Evolutionary conservation across 139 green algal species (phyloP).

Genomic region (Coelastrella sp.): DNA sequence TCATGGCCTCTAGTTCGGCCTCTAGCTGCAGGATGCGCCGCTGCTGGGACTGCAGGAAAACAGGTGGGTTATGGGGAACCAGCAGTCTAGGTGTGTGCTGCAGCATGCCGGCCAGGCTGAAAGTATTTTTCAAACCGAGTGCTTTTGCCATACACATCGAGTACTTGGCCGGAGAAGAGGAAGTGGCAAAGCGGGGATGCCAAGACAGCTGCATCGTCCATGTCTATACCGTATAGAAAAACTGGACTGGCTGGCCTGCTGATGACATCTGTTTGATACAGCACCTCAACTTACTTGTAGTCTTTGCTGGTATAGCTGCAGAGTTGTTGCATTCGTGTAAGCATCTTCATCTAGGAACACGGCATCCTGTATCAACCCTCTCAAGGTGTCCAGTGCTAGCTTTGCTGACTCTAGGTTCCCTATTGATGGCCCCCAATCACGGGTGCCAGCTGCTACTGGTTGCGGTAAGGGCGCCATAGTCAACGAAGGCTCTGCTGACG

Average conservation of each 20-base stretch:
- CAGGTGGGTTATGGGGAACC: too few relatives aligned
- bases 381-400: conserved; percentile 57
- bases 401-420: conserved; percentile 67
- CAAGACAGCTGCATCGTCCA: too few relatives aligned
- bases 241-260: too few relatives aligned
- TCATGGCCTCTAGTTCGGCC: conserved; percentile 57
- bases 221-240: too few relatives aligned
- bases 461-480: conserved; percentile 18
- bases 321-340: conserved; percentile 59
- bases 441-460: not conserved
- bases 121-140: too few relatives aligned
- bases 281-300: conserved; percentile 64
- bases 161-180: too few relatives aligned
- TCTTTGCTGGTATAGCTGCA: conserved; percentile 66
- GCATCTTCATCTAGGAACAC: conserved; percentile 83
- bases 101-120: too few relatives aligned
- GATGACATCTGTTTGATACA: too few relatives aligned
- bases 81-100: too few relatives aligned
- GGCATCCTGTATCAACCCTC: conserved; percentile 70
- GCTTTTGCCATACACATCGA: too few relatives aligned
- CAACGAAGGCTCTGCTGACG: not conserved
- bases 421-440: conserved; percentile 52
- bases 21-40: conserved; percentile 56
- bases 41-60: conserved; percentile 50
- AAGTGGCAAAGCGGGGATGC: too few relatives aligned